Evolutionary conservation across 1,284 basidiomycete species (phyloP).

Genomic region (Fomitopsis betulina): DNA sequence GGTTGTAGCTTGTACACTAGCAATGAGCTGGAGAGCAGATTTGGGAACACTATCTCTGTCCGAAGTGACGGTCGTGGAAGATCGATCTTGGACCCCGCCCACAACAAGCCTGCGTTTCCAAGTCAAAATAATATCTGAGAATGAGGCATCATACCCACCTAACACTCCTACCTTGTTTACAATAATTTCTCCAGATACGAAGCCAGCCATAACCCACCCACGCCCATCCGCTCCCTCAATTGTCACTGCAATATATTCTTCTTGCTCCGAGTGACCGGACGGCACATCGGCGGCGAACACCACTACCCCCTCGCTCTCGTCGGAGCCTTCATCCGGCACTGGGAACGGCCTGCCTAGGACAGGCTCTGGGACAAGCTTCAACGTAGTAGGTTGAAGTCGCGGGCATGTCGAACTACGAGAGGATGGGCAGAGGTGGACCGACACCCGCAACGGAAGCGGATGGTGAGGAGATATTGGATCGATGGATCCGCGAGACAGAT

Average conservation of each 20-base stretch:
- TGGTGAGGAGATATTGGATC: constrained; percentile 44
- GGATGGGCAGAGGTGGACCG: constrained; percentile 39
- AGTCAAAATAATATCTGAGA: neutral
- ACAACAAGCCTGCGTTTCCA: constrained; percentile 15
- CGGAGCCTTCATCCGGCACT: constrained; percentile 56
- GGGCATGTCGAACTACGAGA: constrained; percentile 30
- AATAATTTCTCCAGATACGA: constrained; percentile 31
- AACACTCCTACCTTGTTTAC: constrained; percentile 32
- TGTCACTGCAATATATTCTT: constrained; percentile 41
- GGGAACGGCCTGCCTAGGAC: constrained; percentile 51
- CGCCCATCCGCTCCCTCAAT: constrained; percentile 45
- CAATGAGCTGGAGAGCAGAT: constrained; percentile 52
- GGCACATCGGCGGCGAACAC: constrained; percentile 51
- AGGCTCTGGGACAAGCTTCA: constrained; percentile 63
- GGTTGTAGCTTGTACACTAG: constrained; percentile 55
- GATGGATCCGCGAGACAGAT: constrained; percentile 57
- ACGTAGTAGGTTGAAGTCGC: constrained; percentile 36
- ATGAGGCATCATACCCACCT: constrained; percentile 34
- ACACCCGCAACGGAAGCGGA: constrained; percentile 35
- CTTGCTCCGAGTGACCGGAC: constrained; percentile 7
- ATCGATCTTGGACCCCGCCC: constrained; percentile 27
- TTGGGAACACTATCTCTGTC: constrained; percentile 24
- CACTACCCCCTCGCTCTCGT: constrained; percentile 71
- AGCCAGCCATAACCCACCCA: constrained; percentile 63
- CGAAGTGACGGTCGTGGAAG: constrained; percentile 25